Base-by-base conservation (phyloP, 2,329 filamentous ascomycete species). In the Aspergillus eucalypticola region DNA sequence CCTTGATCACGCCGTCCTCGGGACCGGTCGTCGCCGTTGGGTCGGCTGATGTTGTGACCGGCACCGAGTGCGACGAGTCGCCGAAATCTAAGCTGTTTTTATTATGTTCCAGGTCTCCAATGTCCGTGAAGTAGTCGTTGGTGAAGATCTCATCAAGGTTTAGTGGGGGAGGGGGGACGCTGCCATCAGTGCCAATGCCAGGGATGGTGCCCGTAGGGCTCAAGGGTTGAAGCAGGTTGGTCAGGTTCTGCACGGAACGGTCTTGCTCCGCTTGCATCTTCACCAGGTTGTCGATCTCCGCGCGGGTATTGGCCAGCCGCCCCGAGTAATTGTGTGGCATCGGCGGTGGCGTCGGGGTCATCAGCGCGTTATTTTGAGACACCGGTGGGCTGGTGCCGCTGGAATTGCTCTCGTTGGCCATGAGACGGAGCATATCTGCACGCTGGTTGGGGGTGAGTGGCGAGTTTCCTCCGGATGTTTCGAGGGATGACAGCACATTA, bases 141-240 rank as follows among this genome's bases (percentile, higher is more conserved):
- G 84, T 82, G 61, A 87, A 82, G 61, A 87, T 84, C n/a, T 79
- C 76, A 64, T 86, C 83, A 2, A 87, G 78, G 61, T 87, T 84
- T 39, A 86, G 77, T 3, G 76, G 73, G 1, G 78, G 77, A 25
- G 77, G 77, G 5, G 74, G 76, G 2, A 82, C 72, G 38, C 68
- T 74, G 13, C 73, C 73, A 29, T 78, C 77, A 39, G 78, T 76
- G 35, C 67, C 69, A 5, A 95, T 75, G 4, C 90, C 90, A 1
- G 91, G 90, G 38, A 96, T 90, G 15, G 85, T 84, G 4, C 91
- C 92, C 0, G 86, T 90, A 0, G 92, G 92, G 69, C 89, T 93
- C 11, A 96, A 82, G 0, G 92, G 92, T 6, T 90, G 88, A 7
- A 97, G 83, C 15, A 92, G 79, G 58, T 86, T 87, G 54, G 87